Evolutionary conservation across 352 stramenopile genomes (phyloP).

Genomic region (Phytopythium kandeliae): DNA sequence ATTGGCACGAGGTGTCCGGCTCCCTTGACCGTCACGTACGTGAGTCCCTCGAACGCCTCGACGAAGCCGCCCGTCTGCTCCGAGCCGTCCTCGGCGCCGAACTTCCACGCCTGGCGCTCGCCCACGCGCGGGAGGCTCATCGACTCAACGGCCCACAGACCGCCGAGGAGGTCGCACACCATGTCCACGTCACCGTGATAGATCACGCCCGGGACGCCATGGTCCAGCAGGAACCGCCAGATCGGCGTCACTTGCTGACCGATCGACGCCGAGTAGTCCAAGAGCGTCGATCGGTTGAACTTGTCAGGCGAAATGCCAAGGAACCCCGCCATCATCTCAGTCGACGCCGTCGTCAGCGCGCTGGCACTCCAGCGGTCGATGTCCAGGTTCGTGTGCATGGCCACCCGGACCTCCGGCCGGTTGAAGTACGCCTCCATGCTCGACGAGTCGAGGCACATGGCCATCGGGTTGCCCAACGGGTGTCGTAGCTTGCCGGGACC

Average conservation of each 20-base stretch:
- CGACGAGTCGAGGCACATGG: slow-evolving; percentile 57
- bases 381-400: slow-evolving; percentile 65
- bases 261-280: slow-evolving; percentile 49
- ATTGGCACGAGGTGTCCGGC: slow-evolving; percentile 87
- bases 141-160: slow-evolving; percentile 65
- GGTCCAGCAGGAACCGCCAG: slow-evolving; percentile 47
- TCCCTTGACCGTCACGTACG: slow-evolving; percentile 89
- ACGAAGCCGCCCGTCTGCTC: slow-evolving; percentile 83
- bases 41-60: slow-evolving; percentile 74
- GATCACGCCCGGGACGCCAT: slow-evolving; percentile 48
- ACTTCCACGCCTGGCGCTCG: slow-evolving; percentile 36
- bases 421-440: slow-evolving; percentile 73
- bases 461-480: slow-evolving; percentile 67
- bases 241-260: slow-evolving; percentile 44
- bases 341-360: slow-evolving; percentile 37
- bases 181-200: slow-evolving; percentile 75
- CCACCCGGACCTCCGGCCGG: slow-evolving; percentile 47
- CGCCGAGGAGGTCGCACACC: slow-evolving; percentile 60
- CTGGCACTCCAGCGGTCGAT: slow-evolving; percentile 37
- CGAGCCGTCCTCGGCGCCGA: slow-evolving; percentile 18
- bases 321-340: slow-evolving; percentile 26
- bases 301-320: slow-evolving; percentile 26
- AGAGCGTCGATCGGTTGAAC: slow-evolving; percentile 24
- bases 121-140: slow-evolving; percentile 25
- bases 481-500: slow-evolving; percentile 30